Conservation (phyloP, 2,329 filamentous ascomycete species). For the Arthrobotrys iridis region DNA sequence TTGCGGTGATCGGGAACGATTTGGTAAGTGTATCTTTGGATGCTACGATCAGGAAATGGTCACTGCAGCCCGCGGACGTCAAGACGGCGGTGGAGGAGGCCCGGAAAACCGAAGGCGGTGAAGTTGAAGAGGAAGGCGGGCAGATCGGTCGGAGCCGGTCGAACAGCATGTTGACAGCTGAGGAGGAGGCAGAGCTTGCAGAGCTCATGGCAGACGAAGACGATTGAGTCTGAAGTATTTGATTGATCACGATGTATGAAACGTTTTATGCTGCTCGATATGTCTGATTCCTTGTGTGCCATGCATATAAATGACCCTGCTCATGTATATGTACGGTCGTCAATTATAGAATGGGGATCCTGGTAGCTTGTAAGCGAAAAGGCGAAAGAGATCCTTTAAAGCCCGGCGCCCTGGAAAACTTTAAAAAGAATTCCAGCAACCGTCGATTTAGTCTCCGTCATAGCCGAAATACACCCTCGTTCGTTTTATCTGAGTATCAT, state of each 20-base stretch:
- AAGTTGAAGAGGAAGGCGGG: conserved; percentile 64
- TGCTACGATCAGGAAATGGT: conserved; percentile 86
- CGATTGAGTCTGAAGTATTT: background rate
- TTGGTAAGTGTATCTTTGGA: conserved; percentile 89
- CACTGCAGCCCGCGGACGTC: conserved; percentile 71
- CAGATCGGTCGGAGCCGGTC: conserved; percentile 64
- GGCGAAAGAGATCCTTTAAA: conserved; percentile 75
- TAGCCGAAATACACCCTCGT: background rate
- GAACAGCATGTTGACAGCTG: conserved; percentile 73
- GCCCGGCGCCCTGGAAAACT: conserved; percentile 19
- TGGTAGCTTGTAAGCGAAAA: conserved; percentile 81
- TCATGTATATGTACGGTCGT: background rate
- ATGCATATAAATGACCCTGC: background rate
- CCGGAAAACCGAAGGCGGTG: conserved; percentile 59
- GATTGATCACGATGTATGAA: too few species aligned
- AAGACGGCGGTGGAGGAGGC: conserved; percentile 63
- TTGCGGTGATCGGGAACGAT: conserved; percentile 70
- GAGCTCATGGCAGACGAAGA: conserved; percentile 86
- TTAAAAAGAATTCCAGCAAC: conserved; percentile 8
- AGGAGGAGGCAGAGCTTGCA: conserved; percentile 92
- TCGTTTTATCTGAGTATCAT: too few species aligned
- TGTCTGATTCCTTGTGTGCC: too few species aligned
- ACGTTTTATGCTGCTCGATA: too few species aligned
- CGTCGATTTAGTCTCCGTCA: conserved; percentile 12
- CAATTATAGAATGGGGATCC: conserved; percentile 21